Conservation (phyloP, 169 alveolate species). For the Blepharisma undulans region DNA sequence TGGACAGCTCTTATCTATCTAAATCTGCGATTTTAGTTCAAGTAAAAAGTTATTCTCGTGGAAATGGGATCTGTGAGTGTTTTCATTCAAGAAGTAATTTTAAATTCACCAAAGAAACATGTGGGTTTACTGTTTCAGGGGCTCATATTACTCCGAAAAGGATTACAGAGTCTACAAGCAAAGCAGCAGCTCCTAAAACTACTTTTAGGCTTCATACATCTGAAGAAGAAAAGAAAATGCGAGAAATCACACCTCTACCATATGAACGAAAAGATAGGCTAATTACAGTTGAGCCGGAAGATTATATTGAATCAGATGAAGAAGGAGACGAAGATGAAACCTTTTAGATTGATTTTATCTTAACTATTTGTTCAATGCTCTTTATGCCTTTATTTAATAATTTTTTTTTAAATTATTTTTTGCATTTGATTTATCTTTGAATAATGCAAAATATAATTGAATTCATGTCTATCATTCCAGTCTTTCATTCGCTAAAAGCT, state of each 20-base stretch:
- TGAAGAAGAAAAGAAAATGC: slow-evolving; percentile 38
- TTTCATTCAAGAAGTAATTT: not conserved
- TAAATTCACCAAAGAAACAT: slow-evolving; percentile 6
- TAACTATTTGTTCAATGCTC: not conserved
- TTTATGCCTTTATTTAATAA: not conserved
- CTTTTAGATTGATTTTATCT: not conserved
- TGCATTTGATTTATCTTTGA: not conserved
- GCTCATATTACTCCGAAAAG: not conserved
- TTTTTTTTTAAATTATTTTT: no score
- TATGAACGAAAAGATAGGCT: slow-evolving; percentile 2
- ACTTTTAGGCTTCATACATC: slow-evolving; percentile 26
- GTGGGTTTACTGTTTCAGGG: not conserved
- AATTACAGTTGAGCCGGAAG: slow-evolving; percentile 9
- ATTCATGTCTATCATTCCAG: no score
- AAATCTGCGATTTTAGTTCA: not conserved
- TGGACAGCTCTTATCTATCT: not conserved
- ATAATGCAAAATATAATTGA: no score
- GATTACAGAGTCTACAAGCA: not conserved
- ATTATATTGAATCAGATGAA: not conserved
- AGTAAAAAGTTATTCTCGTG: not conserved
- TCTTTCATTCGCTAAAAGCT: no score
- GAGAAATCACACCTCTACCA: slow-evolving; percentile 29
- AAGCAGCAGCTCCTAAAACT: not conserved
- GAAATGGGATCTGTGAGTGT: not conserved
- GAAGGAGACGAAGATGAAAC: slow-evolving; percentile 42